Conservation (phyloP, 2,329 filamentous ascomycete genomes). For the Cercospora nicotianae region DNA sequence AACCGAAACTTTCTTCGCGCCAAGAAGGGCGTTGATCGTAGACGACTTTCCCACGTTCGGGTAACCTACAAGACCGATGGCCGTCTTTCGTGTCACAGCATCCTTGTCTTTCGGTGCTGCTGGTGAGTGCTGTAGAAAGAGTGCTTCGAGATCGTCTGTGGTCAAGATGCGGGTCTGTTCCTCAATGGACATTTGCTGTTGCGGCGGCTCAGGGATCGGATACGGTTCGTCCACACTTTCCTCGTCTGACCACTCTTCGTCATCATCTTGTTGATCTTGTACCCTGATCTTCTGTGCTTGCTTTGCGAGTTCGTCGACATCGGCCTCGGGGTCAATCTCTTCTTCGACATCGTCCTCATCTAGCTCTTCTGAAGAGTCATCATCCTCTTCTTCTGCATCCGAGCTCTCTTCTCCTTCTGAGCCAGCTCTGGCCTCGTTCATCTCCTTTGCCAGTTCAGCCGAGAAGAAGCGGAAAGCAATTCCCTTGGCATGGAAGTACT, state of each 20-base stretch:
- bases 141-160: conserved; percentile 84
- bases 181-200: conserved; percentile 41
- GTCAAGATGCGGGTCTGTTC: conserved; percentile 72
- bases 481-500: conserved; percentile 74
- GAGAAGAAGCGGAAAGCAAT: conserved; percentile 98
- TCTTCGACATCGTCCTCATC: conserved; percentile 38
- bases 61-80: conserved; percentile 93
- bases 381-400: conserved; percentile 37
- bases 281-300: conserved; percentile 44
- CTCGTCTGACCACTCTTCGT: conserved; percentile 42
- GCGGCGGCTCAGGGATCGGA: conserved; percentile 37
- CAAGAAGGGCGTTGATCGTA: conserved; percentile 98
- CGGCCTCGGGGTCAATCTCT: conserved; percentile 47
- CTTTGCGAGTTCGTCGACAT: conserved; percentile 42
- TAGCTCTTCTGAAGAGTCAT: conserved; percentile 39
- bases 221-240: conserved; percentile 39
- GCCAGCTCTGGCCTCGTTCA: conserved; percentile 76
- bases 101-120: conserved; percentile 50
- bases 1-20: conserved; percentile 96
- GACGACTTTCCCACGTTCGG: conserved; percentile 99
- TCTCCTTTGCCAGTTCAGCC: conserved; percentile 83
- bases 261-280: conserved; percentile 43
- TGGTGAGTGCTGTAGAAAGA: conserved; percentile 77
- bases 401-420: conserved; percentile 58
- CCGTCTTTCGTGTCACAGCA: conserved; percentile 63